Evolutionary conservation across 1,139 yeast genomes (phyloP), one percentile per base, ranked within the genome.

Genomic region (Komagataea norvegica): DNA sequence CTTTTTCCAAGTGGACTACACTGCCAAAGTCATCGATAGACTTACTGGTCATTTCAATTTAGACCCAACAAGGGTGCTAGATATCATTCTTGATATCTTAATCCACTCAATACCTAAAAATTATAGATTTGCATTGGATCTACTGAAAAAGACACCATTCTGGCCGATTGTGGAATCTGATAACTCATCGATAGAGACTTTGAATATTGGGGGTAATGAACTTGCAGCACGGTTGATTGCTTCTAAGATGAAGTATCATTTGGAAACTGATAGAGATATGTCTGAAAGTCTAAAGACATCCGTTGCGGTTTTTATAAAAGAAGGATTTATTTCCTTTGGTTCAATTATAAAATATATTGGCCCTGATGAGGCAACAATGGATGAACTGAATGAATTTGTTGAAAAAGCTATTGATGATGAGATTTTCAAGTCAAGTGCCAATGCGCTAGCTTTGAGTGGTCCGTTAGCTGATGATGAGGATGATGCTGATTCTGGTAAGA

Each of bases 381-480:
- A 51, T 1, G 49, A 52, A 9, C 61, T 78, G 28, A 73, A 77
- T 34, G 60, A 59, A 2, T 59, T 60, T 5, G 74, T 76, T 57
- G 68, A 74, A 26, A 65, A 66, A 20, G 67, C 71, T 17, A 56
- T 83, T 48, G 79, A 79, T n/a, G 76, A 76, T 13, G 72, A 78
- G 40, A 79, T 83, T 0, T 68, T 71, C 49, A 67, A 70, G 44
- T 83, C 93, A 0, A 74, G 77, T 19, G 83, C 87, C 0, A 84
- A 83, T 44, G 95, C 95, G 0, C 63, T 89, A 37, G 93, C 96
- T 0, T 59, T 87, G 49, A 95, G 96, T 3, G 93, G 94, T 6
- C 95, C 96, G 1, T 64, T 89, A 33, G 68, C 72, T 6, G 81
- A 79, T 35, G 94, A 75, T 14, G 83, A 72, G 6, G 49, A 37